These are phyloP conservation scores for Cucurbita maxima DNA, from an alignment of 306 rosid genomes.

Conservation along the genomic window DNA sequence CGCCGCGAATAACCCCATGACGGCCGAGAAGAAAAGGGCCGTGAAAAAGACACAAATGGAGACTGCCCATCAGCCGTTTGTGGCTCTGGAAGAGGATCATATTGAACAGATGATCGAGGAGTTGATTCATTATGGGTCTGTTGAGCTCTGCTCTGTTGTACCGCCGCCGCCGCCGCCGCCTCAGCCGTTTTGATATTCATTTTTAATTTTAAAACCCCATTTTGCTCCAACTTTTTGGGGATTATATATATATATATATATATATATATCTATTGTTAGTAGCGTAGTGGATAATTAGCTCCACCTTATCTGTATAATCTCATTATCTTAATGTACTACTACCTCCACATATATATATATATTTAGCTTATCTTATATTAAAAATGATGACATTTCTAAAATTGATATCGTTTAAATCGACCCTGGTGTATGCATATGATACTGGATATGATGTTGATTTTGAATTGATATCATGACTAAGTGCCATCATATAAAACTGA, in stretches of 20 bases:
- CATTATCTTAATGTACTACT: background rate
- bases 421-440: too few species aligned
- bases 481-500: too few species aligned
- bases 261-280: background rate
- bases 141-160: slow-evolving; percentile 49
- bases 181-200: slow-evolving; percentile 1
- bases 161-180: slow-evolving; percentile 23
- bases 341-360: background rate
- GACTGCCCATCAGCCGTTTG: slow-evolving; percentile 22
- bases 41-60: slow-evolving; percentile 42
- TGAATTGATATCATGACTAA: too few species aligned
- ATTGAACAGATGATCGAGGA: slow-evolving; percentile 94
- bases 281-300: background rate
- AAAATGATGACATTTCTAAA: too few species aligned
- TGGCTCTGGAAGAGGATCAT: slow-evolving; percentile 65
- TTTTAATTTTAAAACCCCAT: background rate
- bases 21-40: slow-evolving; percentile 6
- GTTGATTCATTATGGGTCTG: slow-evolving; percentile 61
- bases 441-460: too few species aligned
- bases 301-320: background rate
- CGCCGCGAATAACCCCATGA: background rate
- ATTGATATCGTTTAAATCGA: too few species aligned
- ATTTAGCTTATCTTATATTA: background rate
- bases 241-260: background rate
- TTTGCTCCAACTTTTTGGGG: background rate